Evolutionary conservation across 208 protist species (phyloP).

Genomic region (Trichomonas gallinae): DNA sequence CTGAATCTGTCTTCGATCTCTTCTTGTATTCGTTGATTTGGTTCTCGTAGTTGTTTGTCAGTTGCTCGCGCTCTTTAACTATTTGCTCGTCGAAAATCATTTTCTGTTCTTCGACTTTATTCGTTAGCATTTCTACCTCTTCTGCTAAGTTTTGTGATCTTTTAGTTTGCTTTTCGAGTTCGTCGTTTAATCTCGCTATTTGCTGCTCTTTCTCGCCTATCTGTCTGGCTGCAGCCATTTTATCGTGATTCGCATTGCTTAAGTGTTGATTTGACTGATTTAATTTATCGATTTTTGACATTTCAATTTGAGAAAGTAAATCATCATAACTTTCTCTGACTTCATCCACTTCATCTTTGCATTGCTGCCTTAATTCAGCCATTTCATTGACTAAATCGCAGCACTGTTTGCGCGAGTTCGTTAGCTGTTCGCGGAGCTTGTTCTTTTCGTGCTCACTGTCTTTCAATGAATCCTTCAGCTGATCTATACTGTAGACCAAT

Average conservation of each 20-base stretch:
- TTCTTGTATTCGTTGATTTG: not conserved
- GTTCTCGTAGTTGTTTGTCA: not conserved
- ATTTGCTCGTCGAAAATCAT: not conserved
- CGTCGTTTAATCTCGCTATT: not conserved
- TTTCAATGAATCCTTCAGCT: not conserved
- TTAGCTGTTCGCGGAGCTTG: not conserved
- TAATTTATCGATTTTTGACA: not conserved
- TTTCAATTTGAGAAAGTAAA: not conserved
- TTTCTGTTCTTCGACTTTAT: not conserved
- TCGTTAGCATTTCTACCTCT: not conserved
- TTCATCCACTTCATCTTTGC: not conserved
- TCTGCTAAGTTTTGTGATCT: not conserved
- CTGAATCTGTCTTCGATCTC: not conserved
- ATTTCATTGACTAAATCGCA: not conserved
- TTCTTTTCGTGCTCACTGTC: not conserved
- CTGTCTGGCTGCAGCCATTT: not conserved
- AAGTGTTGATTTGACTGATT: not conserved
- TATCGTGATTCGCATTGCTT: not conserved
- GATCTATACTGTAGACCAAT: not conserved
- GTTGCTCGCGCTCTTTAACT: not conserved
- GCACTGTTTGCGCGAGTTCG: not conserved
- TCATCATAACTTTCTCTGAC: not conserved
- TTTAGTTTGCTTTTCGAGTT: not conserved
- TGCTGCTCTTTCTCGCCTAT: not conserved
- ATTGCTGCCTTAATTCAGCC: not conserved